These are phyloP conservation scores for Umbelopsis ramanniana DNA, from an alignment of 192 early-diverging fungal genomes.

Conservation along the genomic window DNA sequence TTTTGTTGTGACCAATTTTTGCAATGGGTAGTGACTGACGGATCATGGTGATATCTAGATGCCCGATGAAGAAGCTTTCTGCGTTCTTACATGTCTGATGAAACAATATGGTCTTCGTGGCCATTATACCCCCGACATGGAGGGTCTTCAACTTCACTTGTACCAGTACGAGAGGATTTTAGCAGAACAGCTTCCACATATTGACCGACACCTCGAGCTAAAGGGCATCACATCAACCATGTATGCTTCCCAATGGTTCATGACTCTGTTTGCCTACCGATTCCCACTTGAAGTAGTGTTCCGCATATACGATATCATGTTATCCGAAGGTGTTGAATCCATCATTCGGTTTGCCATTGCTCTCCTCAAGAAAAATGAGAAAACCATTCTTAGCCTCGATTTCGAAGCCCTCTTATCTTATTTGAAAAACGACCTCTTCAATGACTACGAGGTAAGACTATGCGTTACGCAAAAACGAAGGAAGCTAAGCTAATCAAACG, in stretches of 20 bases:
- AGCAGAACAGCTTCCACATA: slow-evolving; percentile 73
- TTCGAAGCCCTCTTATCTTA: slow-evolving; percentile 84
- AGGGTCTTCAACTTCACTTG: slow-evolving; percentile 80
- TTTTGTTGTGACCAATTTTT: slow-evolving; percentile 40
- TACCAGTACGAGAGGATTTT: slow-evolving; percentile 89
- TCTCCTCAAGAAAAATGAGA: slow-evolving; percentile 78
- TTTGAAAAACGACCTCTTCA: slow-evolving; percentile 86
- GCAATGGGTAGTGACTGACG: neutral
- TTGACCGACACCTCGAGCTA: slow-evolving; percentile 71
- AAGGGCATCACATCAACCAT: slow-evolving; percentile 85
- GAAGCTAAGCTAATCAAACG: slow-evolving; percentile 53
- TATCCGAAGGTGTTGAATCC: slow-evolving; percentile 87
- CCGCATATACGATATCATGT: slow-evolving; percentile 87
- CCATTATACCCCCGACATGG: slow-evolving; percentile 88
- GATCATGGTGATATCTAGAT: slow-evolving; percentile 52
- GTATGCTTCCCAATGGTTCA: slow-evolving; percentile 98
- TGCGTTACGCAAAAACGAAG: slow-evolving; percentile 21
- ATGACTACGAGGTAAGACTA: slow-evolving; percentile 68
- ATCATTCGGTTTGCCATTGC: slow-evolving; percentile 84
- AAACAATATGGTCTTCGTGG: slow-evolving; percentile 82
- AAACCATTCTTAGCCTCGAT: slow-evolving; percentile 71
- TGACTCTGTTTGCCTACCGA: slow-evolving; percentile 95
- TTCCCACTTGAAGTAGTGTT: slow-evolving; percentile 88
- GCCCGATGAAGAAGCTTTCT: slow-evolving; percentile 95
- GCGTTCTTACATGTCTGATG: slow-evolving; percentile 88